Evolutionary conservation across 139 green algal genomes (phyloP).

Genomic region (Picochlorum costavermella): DNA sequence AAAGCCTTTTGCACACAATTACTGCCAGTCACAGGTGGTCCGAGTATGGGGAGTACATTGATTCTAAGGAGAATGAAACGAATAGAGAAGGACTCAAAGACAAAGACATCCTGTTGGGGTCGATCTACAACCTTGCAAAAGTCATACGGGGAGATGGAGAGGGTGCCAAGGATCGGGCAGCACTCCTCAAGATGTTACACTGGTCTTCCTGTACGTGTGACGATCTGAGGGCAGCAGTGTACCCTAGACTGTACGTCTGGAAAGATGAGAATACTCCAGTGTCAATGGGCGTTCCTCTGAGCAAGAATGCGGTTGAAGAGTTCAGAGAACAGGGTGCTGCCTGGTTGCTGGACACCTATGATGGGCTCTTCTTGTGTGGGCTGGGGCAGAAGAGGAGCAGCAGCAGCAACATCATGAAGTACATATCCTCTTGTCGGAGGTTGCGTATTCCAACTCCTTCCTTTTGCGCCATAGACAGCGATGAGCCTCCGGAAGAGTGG

Average conservation of each 20-base stretch:
- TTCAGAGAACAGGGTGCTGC: background rate
- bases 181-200: background rate
- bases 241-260: background rate
- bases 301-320: background rate
- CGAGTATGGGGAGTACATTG: background rate
- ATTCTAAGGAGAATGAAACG: background rate
- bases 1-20: background rate
- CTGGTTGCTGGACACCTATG: background rate
- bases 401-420: background rate
- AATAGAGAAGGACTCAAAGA: background rate
- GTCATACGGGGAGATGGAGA: background rate
- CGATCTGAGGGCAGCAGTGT: background rate
- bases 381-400: too few species aligned
- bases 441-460: background rate
- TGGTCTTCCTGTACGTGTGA: background rate
- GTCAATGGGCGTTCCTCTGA: background rate
- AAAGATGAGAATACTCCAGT: background rate
- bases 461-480: background rate
- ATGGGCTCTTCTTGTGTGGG: background rate
- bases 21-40: background rate
- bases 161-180: background rate
- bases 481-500: background rate
- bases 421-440: background rate
- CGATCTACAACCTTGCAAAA: background rate
- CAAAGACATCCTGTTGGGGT: background rate